These are phyloP conservation scores for Thelonectria rubi DNA, from an alignment of 2,329 filamentous ascomycete genomes.

Conservation along the genomic window DNA sequence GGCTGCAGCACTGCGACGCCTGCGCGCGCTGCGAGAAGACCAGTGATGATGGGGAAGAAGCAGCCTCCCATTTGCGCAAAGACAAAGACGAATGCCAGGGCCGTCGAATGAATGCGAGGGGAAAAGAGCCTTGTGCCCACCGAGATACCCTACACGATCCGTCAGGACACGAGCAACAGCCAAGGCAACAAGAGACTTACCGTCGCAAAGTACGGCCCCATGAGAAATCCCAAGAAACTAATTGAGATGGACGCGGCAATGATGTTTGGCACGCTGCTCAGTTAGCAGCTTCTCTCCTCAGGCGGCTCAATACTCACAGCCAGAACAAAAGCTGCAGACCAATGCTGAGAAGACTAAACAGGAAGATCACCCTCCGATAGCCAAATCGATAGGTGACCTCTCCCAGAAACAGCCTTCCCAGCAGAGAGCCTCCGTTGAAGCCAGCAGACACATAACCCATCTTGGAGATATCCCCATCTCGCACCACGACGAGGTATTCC, in stretches of 20 bases:
- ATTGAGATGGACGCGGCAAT: conserved; percentile 62
- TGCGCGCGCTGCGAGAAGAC: conserved; percentile 55
- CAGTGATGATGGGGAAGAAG: conserved; percentile 64
- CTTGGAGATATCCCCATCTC: conserved; percentile 62
- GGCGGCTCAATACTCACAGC: conserved; percentile 52
- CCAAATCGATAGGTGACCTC: conserved; percentile 69
- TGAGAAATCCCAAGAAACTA: conserved; percentile 65
- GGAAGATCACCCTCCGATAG: conserved; percentile 64
- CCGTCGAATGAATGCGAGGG: conserved; percentile 46
- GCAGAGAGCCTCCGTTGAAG: conserved; percentile 65
- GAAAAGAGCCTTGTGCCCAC: conserved; percentile 62
- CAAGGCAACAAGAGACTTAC: conserved; percentile 44
- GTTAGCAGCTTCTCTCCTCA: conserved; percentile 6
- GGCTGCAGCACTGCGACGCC: conserved; percentile 62
- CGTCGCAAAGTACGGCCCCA: conserved; percentile 66
- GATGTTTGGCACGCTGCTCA: conserved; percentile 51
- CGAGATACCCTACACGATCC: conserved; percentile 56
- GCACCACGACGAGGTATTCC: conserved; percentile 69
- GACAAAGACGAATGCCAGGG: conserved; percentile 62
- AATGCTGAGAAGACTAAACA: conserved; percentile 62
- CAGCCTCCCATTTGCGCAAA: conserved; percentile 65
- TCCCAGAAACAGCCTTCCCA: conserved; percentile 65
- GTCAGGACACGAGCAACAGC: conserved; percentile 9
- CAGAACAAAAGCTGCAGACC: conserved; percentile 68
- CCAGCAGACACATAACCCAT: conserved; percentile 71